Evolutionary conservation across 768 basidiomycete genomes (phyloP).

Genomic region (Podaxis sp.): DNA sequence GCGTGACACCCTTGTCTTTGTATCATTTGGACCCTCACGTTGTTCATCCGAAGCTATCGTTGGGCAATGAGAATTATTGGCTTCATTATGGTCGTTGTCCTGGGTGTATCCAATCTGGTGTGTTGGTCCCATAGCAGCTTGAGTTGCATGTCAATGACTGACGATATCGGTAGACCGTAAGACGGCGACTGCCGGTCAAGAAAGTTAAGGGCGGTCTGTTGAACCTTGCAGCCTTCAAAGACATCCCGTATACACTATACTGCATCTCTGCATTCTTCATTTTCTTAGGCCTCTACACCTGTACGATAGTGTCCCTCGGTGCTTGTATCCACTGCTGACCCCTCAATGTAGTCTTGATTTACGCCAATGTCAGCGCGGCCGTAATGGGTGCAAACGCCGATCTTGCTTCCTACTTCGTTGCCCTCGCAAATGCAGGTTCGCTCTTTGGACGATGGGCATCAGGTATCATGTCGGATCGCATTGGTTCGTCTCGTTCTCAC

Average conservation of each 20-base stretch:
- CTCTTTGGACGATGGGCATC: constrained; percentile 54
- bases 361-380: constrained; percentile 56
- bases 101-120: constrained; percentile 45
- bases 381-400: constrained; percentile 40
- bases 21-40: not conserved
- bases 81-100: constrained; percentile 49
- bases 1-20: constrained; percentile 2
- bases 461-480: constrained; percentile 49
- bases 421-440: constrained; percentile 66
- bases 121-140: not conserved
- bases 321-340: not conserved
- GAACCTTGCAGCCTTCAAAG: constrained; percentile 48
- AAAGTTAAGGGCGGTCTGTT: constrained; percentile 54
- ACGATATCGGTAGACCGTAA: constrained; percentile 26
- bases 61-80: constrained; percentile 76
- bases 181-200: constrained; percentile 51
- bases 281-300: constrained; percentile 70
- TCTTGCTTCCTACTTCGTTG: constrained; percentile 60
- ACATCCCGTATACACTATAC: constrained; percentile 50
- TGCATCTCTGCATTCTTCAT: constrained; percentile 48
- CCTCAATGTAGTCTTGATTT: constrained; percentile 54
- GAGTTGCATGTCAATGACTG: not conserved
- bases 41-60: constrained; percentile 42
- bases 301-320: constrained; percentile 25
- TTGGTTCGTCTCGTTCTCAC: constrained; percentile 34